Percentiles rank a stretch among this genome's conserved stretches.
phyloP scores from a whole-genome alignment of 2,329 filamentous ascomycete genomes.

The Mariannaea elegans region DNA sequence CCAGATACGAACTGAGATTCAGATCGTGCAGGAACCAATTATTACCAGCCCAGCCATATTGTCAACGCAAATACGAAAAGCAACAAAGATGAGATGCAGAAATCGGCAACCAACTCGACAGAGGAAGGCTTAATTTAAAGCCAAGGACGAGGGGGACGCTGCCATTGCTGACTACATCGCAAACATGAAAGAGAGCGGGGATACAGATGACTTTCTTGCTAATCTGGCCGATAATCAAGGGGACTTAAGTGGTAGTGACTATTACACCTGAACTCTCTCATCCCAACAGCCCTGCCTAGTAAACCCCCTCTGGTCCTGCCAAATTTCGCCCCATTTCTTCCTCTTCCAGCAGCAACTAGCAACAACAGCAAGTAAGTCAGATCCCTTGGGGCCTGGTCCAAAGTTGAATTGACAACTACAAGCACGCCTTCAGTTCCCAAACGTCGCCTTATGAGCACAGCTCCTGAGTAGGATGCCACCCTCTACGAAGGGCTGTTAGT shows the following conservation, averaged over 20 bases:
- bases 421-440: no score
- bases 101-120: neutral
- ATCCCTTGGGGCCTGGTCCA: no score
- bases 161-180: constrained; percentile 76
- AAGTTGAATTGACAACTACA: no score
- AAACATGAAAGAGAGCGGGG: constrained; percentile 65
- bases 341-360: no score
- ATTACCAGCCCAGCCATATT: constrained; percentile 4
- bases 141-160: constrained; percentile 59
- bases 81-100: constrained; percentile 19
- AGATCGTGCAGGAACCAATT: constrained; percentile 39
- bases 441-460: no score
- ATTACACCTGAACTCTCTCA: no score
- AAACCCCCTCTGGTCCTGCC: no score
- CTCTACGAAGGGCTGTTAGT: no score
- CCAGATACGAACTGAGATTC: constrained; percentile 46
- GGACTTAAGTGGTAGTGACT: constrained; percentile 41
- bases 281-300: no score
- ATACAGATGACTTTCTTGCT: constrained; percentile 68
- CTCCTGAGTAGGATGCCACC: no score
- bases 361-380: no score
- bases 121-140: neutral
- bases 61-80: constrained; percentile 23
- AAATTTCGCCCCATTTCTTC: no score
- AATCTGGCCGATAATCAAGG: constrained; percentile 63